These are phyloP conservation scores for Backusella westeae DNA, from an alignment of 192 early-diverging fungal species.

Conservation along the genomic window DNA sequence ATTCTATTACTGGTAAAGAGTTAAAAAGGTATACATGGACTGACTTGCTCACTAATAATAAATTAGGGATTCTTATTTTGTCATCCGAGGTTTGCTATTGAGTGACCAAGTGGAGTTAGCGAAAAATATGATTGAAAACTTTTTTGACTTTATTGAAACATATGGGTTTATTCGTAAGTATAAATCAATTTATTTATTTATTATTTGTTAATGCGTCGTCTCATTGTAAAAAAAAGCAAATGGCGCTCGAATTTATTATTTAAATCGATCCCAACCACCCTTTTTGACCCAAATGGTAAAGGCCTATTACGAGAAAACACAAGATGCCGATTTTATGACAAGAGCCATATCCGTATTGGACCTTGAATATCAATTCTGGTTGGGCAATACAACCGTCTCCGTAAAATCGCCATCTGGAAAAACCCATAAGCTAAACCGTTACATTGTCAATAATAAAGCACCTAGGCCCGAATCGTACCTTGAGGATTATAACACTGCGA, in stretches of 20 bases:
- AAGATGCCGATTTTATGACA: conserved; percentile 43
- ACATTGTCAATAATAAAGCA: conserved; percentile 48
- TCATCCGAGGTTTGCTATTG: conserved; percentile 57
- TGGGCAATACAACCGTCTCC: conserved; percentile 45
- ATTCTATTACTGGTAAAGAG: conserved; percentile 60
- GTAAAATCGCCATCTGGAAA: conserved; percentile 33
- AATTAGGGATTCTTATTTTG: conserved; percentile 61
- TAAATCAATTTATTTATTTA: neutral
- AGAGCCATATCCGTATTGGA: conserved; percentile 53
- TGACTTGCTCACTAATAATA: neutral
- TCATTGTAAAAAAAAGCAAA: conserved; percentile 46
- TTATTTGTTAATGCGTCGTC: neutral
- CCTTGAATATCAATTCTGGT: conserved; percentile 65
- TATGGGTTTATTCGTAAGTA: conserved; percentile 66
- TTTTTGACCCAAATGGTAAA: conserved; percentile 66
- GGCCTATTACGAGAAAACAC: conserved; percentile 50
- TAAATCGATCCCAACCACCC: conserved; percentile 74
- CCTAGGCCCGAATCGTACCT: conserved; percentile 68
- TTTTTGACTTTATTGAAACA: conserved; percentile 54
- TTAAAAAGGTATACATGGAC: neutral
- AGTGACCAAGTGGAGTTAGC: conserved; percentile 51
- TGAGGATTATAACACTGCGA: conserved; percentile 54
- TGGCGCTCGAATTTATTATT: conserved; percentile 71
- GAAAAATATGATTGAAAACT: conserved; percentile 55
- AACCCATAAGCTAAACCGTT: conserved; percentile 46